Conservation (phyloP, 441 rosid genomes). For the Arabidopsis lyrata region DNA sequence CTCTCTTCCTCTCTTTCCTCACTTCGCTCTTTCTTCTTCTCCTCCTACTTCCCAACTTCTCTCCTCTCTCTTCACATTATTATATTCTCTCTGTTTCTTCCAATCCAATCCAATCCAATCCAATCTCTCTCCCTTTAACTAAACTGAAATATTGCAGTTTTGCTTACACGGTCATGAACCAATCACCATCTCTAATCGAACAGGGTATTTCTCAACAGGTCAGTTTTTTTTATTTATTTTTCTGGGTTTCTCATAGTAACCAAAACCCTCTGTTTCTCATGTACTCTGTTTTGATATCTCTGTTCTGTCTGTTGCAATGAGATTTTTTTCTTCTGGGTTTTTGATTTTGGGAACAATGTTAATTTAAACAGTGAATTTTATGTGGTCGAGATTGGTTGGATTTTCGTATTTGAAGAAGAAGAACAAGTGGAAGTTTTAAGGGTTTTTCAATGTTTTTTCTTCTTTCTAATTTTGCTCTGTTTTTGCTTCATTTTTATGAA, state of each 20-base stretch:
- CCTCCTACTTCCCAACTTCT: constrained; percentile 49
- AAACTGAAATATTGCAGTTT: constrained; percentile 23
- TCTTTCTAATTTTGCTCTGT: background rate
- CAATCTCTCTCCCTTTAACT: background rate
- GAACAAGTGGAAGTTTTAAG: constrained; percentile 28
- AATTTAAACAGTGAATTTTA: constrained; percentile 17
- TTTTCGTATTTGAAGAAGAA: constrained; percentile 33
- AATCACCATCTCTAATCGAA: constrained; percentile 53
- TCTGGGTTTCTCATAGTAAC: background rate
- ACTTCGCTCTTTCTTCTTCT: constrained; percentile 37
- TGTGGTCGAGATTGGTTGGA: constrained; percentile 31
- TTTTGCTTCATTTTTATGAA: constrained; percentile 19
- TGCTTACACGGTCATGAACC: constrained; percentile 52
- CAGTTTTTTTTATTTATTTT: background rate
- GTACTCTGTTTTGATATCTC: constrained; percentile 11
- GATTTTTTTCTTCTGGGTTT: constrained; percentile 32
- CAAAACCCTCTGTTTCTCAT: constrained; percentile 22
- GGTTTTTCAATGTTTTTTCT: constrained; percentile 13
- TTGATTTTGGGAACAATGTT: constrained; percentile 31
- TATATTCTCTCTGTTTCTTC: constrained; percentile 43
- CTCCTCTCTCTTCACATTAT: constrained; percentile 50
- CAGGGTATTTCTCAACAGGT: constrained; percentile 63
- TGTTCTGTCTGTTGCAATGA: constrained; percentile 21
- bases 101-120: constrained; percentile 2
- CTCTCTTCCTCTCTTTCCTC: constrained; percentile 44